Percentiles rank a stretch among this genome's conserved stretches.
phyloP scores from a whole-genome alignment of 768 basidiomycete species.

The Rhizopogon vinicolor region DNA sequence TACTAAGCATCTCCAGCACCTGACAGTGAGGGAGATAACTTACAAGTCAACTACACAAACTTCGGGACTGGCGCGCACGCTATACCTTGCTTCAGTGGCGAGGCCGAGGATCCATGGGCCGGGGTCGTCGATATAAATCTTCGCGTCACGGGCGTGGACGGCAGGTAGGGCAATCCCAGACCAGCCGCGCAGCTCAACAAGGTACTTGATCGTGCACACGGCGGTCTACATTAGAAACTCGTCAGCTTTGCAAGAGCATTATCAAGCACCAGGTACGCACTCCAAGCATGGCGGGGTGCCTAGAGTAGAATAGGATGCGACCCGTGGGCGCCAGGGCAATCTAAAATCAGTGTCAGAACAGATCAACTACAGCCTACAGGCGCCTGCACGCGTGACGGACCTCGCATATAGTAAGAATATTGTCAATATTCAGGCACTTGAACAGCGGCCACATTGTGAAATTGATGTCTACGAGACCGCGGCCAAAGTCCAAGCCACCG shows the following conservation, averaged over 20 bases:
- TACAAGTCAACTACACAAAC: constrained; percentile 87
- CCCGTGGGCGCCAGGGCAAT: constrained; percentile 87
- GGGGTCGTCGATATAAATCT: constrained; percentile 92
- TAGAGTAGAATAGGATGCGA: constrained; percentile 80
- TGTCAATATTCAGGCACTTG: constrained; percentile 88
- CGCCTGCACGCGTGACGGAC: constrained; percentile 28
- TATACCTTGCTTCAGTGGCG: constrained; percentile 79
- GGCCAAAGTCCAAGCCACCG: constrained; percentile 90
- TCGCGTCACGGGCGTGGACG: constrained; percentile 85
- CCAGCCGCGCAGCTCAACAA: constrained; percentile 93
- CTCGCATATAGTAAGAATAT: constrained; percentile 91
- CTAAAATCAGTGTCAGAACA: constrained; percentile 28
- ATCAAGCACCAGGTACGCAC: constrained; percentile 31
- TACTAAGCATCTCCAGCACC: background rate
- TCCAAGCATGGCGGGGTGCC: constrained; percentile 89
- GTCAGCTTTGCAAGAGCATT: background rate
- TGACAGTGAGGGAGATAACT: constrained; percentile 21
- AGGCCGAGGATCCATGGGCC: constrained; percentile 96
- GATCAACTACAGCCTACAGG: too few relatives aligned
- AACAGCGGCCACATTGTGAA: constrained; percentile 98
- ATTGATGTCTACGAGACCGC: constrained; percentile 88
- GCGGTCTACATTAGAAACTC: constrained; percentile 50
- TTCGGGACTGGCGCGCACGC: constrained; percentile 70
- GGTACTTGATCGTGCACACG: constrained; percentile 85
- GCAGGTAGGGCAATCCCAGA: constrained; percentile 80